Conservation (phyloP, 2,329 filamentous ascomycete species). For the Cryphonectria parasitica region DNA sequence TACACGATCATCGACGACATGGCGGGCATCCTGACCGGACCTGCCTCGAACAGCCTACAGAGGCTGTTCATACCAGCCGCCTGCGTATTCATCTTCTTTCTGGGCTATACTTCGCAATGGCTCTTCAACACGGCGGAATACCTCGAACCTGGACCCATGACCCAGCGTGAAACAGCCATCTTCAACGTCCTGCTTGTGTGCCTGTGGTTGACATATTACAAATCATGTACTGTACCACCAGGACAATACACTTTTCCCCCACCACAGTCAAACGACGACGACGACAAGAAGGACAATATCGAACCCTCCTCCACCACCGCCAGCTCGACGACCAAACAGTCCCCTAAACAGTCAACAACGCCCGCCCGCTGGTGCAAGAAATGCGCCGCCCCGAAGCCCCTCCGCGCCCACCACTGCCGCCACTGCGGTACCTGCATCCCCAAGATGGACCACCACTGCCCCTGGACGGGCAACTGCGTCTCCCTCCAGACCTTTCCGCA, state of each 20-base stretch:
- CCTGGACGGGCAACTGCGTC: slow-evolving; percentile 84
- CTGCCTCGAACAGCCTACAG: slow-evolving; percentile 51
- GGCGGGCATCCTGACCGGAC: slow-evolving; percentile 37
- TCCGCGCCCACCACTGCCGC: slow-evolving; percentile 80
- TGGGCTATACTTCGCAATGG: slow-evolving; percentile 73
- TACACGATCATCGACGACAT: slow-evolving; percentile 14
- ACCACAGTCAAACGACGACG: slow-evolving; percentile 10
- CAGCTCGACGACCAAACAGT: neutral
- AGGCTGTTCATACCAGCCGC: slow-evolving; percentile 71
- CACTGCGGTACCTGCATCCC: slow-evolving; percentile 75
- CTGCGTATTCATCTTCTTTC: slow-evolving; percentile 67
- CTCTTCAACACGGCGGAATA: slow-evolving; percentile 65
- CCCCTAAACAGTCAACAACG: slow-evolving; percentile 38
- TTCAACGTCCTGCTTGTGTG: slow-evolving; percentile 70
- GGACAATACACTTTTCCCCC: slow-evolving; percentile 55
- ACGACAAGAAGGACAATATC: neutral
- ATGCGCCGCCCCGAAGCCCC: slow-evolving; percentile 74
- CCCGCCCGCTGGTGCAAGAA: slow-evolving; percentile 70
- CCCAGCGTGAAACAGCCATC: slow-evolving; percentile 56
- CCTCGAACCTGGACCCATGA: slow-evolving; percentile 64
- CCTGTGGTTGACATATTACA: slow-evolving; percentile 72
- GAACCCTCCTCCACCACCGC: slow-evolving; percentile 1
- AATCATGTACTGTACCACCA: slow-evolving; percentile 60
- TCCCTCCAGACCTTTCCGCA: slow-evolving; percentile 81
- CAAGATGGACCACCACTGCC: slow-evolving; percentile 86